These are phyloP conservation scores for Medicago ruthenica DNA, from an alignment of 306 rosid species.

Conservation along the genomic window DNA sequence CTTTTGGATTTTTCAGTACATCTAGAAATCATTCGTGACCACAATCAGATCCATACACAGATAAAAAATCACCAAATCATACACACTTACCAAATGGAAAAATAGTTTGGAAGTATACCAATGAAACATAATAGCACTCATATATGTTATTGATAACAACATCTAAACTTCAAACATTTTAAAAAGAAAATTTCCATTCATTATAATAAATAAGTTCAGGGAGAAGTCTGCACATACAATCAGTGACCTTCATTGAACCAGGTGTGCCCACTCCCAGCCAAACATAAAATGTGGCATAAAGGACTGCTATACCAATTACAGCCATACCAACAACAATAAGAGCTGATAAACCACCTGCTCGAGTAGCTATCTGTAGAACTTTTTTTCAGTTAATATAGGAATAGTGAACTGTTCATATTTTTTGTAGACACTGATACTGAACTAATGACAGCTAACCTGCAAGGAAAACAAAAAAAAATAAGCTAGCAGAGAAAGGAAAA, in stretches of 20 bases:
- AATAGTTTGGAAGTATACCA: constrained; percentile 27
- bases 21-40: constrained; percentile 24
- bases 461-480: too few species aligned
- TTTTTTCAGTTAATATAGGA: constrained; percentile 46
- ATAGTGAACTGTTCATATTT: constrained; percentile 36
- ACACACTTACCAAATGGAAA: constrained; percentile 37
- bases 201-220: constrained; percentile 42
- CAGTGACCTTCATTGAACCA: constrained; percentile 94
- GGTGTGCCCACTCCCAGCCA: constrained; percentile 93
- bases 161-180: constrained; percentile 23
- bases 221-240: constrained; percentile 74
- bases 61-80: constrained; percentile 34
- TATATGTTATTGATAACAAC: constrained; percentile 28
- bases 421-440: constrained; percentile 37
- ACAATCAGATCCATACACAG: constrained; percentile 36
- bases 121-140: constrained; percentile 22
- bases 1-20: constrained; percentile 2
- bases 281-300: constrained; percentile 91
- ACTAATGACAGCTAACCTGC: constrained; percentile 69
- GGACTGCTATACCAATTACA: constrained; percentile 88
- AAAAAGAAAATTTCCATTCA: constrained; percentile 2
- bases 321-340: constrained; percentile 98
- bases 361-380: constrained; percentile 88
- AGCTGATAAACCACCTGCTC: constrained; percentile 99
- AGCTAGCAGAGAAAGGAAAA: constrained; percentile 72